Conservation (phyloP, 2,329 filamentous ascomycete species). For the Neofusicoccum laricinum region DNA sequence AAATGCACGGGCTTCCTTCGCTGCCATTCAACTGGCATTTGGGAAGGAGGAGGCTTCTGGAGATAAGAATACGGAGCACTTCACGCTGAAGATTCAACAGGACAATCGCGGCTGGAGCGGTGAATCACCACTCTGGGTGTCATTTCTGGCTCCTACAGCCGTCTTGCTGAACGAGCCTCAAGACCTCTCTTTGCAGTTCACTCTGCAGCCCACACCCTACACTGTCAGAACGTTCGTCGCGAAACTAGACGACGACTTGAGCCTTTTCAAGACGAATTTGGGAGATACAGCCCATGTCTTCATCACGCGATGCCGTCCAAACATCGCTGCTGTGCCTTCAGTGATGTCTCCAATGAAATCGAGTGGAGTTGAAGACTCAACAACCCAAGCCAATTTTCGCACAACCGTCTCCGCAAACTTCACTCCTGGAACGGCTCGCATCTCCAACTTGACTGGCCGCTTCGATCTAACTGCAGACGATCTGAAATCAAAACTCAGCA, state of each 20-base stretch:
- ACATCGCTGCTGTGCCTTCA: not conserved
- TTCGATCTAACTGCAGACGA: not conserved
- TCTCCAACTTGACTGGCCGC: not conserved
- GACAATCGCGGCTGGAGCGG: conserved; percentile 18
- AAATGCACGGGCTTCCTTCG: not conserved
- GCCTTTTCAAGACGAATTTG: conserved; percentile 15
- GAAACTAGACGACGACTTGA: conserved; percentile 7
- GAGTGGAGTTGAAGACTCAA: too few species aligned
- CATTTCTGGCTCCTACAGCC: conserved; percentile 17
- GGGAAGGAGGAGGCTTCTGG: conserved; percentile 17
- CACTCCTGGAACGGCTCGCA: not conserved
- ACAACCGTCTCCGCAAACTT: not conserved
- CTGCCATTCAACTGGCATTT: conserved; percentile 21
- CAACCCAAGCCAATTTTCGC: not conserved
- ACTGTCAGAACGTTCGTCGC: not conserved
- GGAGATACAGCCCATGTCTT: conserved; percentile 21
- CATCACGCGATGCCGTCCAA: conserved; percentile 22
- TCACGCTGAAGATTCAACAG: conserved; percentile 15
- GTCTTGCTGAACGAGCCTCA: not conserved
- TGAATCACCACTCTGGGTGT: conserved; percentile 19
- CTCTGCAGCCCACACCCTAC: conserved; percentile 14
- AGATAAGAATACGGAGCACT: conserved; percentile 16
- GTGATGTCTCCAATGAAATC: not conserved
- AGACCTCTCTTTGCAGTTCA: conserved; percentile 1
- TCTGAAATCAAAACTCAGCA: conserved; percentile 18